Evolutionary conservation across 1,284 basidiomycete genomes (phyloP), one percentile per base, ranked within the genome.

Genomic region (Fistulina hepatica): DNA sequence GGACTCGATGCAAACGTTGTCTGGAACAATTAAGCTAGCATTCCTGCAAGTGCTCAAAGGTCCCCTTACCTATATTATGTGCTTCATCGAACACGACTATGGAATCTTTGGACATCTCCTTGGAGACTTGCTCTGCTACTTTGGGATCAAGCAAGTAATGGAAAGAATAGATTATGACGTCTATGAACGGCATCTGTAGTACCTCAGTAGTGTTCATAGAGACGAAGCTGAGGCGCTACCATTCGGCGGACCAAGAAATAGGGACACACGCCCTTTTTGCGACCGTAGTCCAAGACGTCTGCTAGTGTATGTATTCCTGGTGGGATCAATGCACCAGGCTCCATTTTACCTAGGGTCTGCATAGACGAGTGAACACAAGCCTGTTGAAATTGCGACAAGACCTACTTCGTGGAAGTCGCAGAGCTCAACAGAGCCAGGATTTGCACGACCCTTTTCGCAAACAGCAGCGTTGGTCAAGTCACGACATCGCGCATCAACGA

Each of bases 31-130:
- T 23, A 22, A 21, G 28, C 16, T 9, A 46, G 10, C 25, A 11
- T 19, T 31, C 17, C 19, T 16, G 20, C 11, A 34, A 35, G 22
- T 12, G 13, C n/a, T 16, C 33, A 37, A 10, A 20, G 33, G 17
- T 16, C 37, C 40, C 52, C 70, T 44, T 48, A 91, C 90, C 92
- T 42, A 99, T 99, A 56, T 99, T 99, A 64, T 99, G 95, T 6
- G 95, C 95, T 59, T 99, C 95, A 56, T 99, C 95, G 52, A 99
- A 99, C 0, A 99, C 93, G 32, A 99, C 93, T 41, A 99, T 99
- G 30, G 91, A 81, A 56, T 98, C 95, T 51, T 97, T 97, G 21
- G 86, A 90, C 63, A 98, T 73, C 56, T 98, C 94, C 53, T 91
- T 93, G 5, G 93, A 97, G 10, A 99, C 95, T 64, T 97, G 93